Base-by-base conservation (phyloP, 257 asterid species). In the Lantana camara region DNA sequence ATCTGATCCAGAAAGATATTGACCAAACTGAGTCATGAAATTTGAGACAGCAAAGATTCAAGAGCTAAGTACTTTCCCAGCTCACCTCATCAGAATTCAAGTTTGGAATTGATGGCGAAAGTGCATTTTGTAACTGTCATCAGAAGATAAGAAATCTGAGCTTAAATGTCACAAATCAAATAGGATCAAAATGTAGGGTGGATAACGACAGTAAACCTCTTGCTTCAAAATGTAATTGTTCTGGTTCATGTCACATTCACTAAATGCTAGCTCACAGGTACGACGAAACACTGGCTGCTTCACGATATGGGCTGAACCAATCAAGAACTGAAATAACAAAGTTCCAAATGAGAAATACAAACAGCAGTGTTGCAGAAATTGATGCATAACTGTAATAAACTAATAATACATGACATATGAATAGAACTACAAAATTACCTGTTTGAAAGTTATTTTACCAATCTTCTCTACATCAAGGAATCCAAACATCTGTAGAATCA, bases 301-400 rank as follows among this genome's bases (percentile, higher is more conserved):
- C 95, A 90, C 71, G 62, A 94, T 58, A 76, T 88, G 83, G 63
- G 93, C 88, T 59, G 99, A 94, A 63, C 94, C 96, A 27, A 88
- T 68, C 88, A 94, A 83, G 81, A 94, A 94, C 99, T 94, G 94
- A 38, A 85, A 76, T 40, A 44, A 73, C 54, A 61, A 58, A 41
- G 60, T 44, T 57, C 38, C 23, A 61, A 65, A 13, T 4, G 63
- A 64, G 73, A 66, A 72, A 40, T 13, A 46, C 30, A 7, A 37
- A 12, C 5, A 11, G 21, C 16, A 20, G 54, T 22, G n/a, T 60
- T 9, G 47, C 67, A 68, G 50, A 69, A 40, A 57, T 57, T n/a
- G 27, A 32, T 15, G 35, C 50, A 60, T 9, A 48, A 35, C 21
- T 44, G 19, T 49, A 29, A 20, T n/a, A 38, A 45, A 37, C n/a